phyloP scores from a whole-genome alignment of 345 rosid genomes.

The Salix udensis region DNA sequence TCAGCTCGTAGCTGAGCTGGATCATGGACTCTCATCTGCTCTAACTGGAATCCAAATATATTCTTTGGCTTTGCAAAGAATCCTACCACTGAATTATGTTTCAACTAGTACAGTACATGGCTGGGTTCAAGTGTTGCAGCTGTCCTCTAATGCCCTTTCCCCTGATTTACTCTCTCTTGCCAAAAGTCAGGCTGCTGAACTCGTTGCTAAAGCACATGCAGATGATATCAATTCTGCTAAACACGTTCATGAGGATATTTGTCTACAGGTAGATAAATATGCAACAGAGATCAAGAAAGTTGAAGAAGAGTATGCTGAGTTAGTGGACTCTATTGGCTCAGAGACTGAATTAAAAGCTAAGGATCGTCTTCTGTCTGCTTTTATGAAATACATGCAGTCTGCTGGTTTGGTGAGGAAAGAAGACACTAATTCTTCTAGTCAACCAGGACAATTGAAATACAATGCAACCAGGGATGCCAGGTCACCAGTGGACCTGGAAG shows the following conservation, averaged over 20 bases:
- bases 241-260: slow-evolving; percentile 51
- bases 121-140: slow-evolving; percentile 76
- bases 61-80: slow-evolving; percentile 72
- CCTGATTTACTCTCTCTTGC: slow-evolving; percentile 63
- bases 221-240: slow-evolving; percentile 50
- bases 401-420: slow-evolving; percentile 48
- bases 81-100: slow-evolving; percentile 75
- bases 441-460: slow-evolving; percentile 30
- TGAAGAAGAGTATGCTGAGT: slow-evolving; percentile 58
- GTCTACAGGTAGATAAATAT: slow-evolving; percentile 53
- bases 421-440: slow-evolving; percentile 34
- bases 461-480: slow-evolving; percentile 35
- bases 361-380: slow-evolving; percentile 66
- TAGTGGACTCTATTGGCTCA: slow-evolving; percentile 53
- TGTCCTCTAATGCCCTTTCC: slow-evolving; percentile 65
- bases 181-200: slow-evolving; percentile 72
- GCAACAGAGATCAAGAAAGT: slow-evolving; percentile 54
- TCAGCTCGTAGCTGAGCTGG: slow-evolving; percentile 59
- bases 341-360: slow-evolving; percentile 69
- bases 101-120: slow-evolving; percentile 67
- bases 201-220: slow-evolving; percentile 44
- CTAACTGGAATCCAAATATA: slow-evolving; percentile 58
- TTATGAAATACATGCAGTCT: slow-evolving; percentile 65
- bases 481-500: slow-evolving; percentile 36
- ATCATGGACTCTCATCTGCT: slow-evolving; percentile 64